These are phyloP conservation scores for Rhypophila decipiens DNA, from an alignment of 495 filamentous ascomycete species.

Conservation along the genomic window DNA sequence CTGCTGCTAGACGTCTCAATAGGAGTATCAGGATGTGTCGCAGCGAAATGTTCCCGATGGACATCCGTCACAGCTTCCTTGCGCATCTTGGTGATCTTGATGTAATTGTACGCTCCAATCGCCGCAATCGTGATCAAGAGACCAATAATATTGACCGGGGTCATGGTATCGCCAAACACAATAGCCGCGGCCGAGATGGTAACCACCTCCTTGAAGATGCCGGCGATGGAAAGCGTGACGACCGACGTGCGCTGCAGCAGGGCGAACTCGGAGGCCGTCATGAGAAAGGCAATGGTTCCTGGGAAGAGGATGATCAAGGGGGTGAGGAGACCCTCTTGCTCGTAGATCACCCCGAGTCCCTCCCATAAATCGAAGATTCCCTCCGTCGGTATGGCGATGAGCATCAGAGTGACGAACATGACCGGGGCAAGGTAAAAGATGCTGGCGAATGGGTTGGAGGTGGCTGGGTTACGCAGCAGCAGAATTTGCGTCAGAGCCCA, in stretches of 20 bases:
- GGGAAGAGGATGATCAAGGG: constrained; percentile 77
- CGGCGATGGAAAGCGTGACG: constrained; percentile 92
- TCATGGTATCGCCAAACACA: constrained; percentile 85
- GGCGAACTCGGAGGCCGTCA: constrained; percentile 95
- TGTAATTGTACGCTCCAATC: constrained; percentile 87
- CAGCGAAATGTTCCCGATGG: constrained; percentile 21
- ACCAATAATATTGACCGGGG: constrained; percentile 80
- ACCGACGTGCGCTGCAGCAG: constrained; percentile 91
- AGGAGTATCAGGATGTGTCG: not conserved
- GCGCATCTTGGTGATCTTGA: constrained; percentile 89
- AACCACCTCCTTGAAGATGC: constrained; percentile 98
- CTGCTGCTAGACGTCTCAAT: constrained; percentile 13
- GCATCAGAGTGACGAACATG: constrained; percentile 82
- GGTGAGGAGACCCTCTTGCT: constrained; percentile 56
- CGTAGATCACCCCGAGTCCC: constrained; percentile 56
- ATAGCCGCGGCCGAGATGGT: constrained; percentile 87
- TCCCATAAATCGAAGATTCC: constrained; percentile 59
- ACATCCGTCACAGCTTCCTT: constrained; percentile 52
- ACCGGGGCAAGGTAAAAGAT: constrained; percentile 95
- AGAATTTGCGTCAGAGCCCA: constrained; percentile 97
- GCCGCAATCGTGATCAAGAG: constrained; percentile 81
- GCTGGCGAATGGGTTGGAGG: constrained; percentile 91
- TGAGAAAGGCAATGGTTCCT: constrained; percentile 85
- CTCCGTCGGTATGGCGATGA: constrained; percentile 82
- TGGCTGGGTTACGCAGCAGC: constrained; percentile 88